phyloP scores from a whole-genome alignment of 2,329 filamentous ascomycete species.

The Plenodomus biglobosus region DNA sequence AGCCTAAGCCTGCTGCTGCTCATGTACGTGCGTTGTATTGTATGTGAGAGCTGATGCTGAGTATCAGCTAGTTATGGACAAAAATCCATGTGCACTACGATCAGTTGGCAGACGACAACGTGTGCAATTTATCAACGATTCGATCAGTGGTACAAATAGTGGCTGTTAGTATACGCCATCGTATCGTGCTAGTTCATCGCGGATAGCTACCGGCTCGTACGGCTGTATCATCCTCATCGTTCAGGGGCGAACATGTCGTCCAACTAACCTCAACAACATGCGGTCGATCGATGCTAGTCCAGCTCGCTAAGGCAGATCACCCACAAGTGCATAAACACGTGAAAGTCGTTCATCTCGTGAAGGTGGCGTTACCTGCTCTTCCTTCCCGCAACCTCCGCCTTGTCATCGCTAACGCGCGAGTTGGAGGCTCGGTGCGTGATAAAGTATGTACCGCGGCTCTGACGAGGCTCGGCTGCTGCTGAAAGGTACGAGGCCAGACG shows the following conservation, averaged over 20 bases:
- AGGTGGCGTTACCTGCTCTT: constrained; percentile 14
- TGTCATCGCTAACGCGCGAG: constrained; percentile 4
- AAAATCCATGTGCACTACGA: too few relatives aligned
- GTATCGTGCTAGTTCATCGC: not conserved
- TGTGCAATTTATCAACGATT: not conserved
- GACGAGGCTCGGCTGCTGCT: constrained; percentile 10
- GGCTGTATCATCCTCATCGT: constrained; percentile 1
- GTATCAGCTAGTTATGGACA: too few relatives aligned
- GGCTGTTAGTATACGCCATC: not conserved
- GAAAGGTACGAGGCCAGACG: constrained; percentile 1
- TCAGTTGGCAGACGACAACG: too few relatives aligned
- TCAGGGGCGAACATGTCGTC: constrained; percentile 8
- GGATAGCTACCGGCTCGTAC: constrained; percentile 1
- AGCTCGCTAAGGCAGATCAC: constrained; percentile 14
- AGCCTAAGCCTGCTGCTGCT: too few relatives aligned
- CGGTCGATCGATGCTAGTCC: constrained; percentile 9
- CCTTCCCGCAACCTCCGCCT: constrained; percentile 7
- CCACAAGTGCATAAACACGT: constrained; percentile 18
- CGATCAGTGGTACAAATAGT: not conserved
- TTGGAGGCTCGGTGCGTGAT: constrained; percentile 6
- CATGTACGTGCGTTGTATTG: too few relatives aligned
- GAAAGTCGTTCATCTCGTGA: constrained; percentile 10
- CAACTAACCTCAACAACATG: constrained; percentile 19
- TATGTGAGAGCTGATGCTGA: too few relatives aligned
- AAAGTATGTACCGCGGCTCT: constrained; percentile 11